Conservation (phyloP, 2,329 filamentous ascomycete genomes). For the Tolypocladium pustulatum region DNA sequence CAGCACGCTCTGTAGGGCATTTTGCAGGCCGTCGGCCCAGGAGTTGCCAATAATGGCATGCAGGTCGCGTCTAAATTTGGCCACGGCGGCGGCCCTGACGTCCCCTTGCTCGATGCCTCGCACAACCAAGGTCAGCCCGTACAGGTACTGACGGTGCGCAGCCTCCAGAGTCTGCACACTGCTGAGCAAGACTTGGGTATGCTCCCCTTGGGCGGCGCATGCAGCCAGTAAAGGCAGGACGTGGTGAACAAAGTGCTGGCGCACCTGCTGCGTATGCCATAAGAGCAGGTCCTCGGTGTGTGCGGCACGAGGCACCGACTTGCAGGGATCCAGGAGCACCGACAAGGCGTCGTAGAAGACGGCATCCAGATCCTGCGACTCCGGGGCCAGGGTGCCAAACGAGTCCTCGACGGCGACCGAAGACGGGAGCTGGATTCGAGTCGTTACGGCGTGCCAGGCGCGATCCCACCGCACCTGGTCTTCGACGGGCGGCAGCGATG, state of each 20-base stretch:
- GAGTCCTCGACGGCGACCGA: constrained; percentile 44
- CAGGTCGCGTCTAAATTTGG: constrained; percentile 49
- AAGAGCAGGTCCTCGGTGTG: constrained; percentile 45
- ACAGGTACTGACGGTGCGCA: constrained; percentile 46
- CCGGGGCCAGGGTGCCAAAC: constrained; percentile 35
- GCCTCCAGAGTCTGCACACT: constrained; percentile 49
- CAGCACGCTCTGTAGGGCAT: constrained; percentile 44
- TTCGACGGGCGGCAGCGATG: constrained; percentile 16
- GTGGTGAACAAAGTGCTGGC: constrained; percentile 49
- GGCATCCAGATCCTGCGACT: constrained; percentile 29
- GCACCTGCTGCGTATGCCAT: constrained; percentile 53
- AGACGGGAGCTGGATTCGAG: constrained; percentile 44
- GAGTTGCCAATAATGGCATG: constrained; percentile 57
- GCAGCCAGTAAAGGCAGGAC: constrained; percentile 45
- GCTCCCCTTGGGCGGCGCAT: constrained; percentile 30
- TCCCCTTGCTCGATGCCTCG: constrained; percentile 31
- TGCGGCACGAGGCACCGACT: constrained; percentile 34
- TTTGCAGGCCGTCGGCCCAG: constrained; percentile 40
- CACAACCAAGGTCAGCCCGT: constrained; percentile 40
- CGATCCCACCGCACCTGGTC: constrained; percentile 50
- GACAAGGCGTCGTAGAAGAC: constrained; percentile 41
- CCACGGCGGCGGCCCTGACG: constrained; percentile 25
- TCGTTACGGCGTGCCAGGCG: constrained; percentile 53
- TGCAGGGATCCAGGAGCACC: constrained; percentile 39
- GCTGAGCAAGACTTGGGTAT: constrained; percentile 36